A percentile compares a stretch with the other conserved stretches of the same genome.
Conservation (phyloP, 257 asterid species). For the Capsicum baccatum region DNA sequence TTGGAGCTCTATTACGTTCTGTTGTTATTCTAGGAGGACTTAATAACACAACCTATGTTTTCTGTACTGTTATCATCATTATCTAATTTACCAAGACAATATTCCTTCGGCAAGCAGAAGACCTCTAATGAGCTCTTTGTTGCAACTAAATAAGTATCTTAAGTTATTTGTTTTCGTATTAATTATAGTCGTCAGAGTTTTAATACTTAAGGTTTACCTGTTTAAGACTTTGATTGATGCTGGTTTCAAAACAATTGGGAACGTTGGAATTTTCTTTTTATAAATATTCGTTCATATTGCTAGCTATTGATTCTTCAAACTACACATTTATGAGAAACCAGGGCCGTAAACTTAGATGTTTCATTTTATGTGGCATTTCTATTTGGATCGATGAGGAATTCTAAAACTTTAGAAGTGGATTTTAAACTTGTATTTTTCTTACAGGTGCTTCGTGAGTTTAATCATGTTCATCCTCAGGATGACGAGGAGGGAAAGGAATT, state of each 20-base stretch:
- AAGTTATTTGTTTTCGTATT: neutral
- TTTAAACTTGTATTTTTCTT: constrained; percentile 28
- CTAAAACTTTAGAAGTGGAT: neutral
- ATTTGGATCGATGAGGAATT: neutral
- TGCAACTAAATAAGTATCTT: neutral
- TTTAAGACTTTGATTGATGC: neutral
- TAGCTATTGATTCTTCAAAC: neutral
- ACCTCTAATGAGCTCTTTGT: neutral
- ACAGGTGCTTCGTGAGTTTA: constrained; percentile 95
- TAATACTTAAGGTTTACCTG: neutral
- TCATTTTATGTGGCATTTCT: neutral
- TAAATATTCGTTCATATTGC: neutral
- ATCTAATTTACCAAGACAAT: neutral
- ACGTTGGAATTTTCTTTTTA: neutral
- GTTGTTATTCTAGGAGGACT: neutral
- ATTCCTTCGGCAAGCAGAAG: constrained; percentile 16
- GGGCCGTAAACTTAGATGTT: neutral
- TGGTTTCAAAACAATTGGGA: neutral
- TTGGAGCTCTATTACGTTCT: neutral
- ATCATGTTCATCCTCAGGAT: constrained; percentile 96
- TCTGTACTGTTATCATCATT: neutral
- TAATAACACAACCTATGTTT: neutral
- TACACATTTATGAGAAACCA: neutral
- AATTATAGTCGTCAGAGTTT: neutral
- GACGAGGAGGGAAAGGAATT: constrained; percentile 98